Conservation (phyloP, 2,329 filamentous ascomycete genomes). For the Alternaria ethzedia region DNA sequence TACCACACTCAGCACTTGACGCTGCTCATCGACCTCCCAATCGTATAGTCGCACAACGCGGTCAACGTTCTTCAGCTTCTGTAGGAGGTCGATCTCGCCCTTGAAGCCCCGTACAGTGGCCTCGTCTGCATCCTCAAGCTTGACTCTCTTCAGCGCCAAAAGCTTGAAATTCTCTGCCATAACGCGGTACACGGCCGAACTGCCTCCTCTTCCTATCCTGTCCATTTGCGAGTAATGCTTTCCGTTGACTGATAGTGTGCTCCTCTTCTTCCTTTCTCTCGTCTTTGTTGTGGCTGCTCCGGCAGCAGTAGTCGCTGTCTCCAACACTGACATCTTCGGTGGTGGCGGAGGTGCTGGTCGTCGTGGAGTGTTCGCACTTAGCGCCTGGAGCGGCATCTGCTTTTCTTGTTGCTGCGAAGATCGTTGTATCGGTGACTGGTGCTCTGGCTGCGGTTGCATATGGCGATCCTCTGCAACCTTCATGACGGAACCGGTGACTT, state of each 20-base stretch:
- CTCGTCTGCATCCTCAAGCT: conserved; percentile 88
- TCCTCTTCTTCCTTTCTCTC: conserved; percentile 74
- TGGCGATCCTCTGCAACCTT: conserved; percentile 39
- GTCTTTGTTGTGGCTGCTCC: conserved; percentile 79
- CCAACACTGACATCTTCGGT: conserved; percentile 96
- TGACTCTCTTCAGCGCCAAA: conserved; percentile 91
- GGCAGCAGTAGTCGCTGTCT: conserved; percentile 83
- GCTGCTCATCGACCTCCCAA: conserved; percentile 91
- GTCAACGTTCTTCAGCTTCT: conserved; percentile 81
- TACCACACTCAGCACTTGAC: conserved; percentile 84
- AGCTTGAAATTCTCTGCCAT: conserved; percentile 97
- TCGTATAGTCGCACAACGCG: conserved; percentile 90
- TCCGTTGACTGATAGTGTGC: conserved; percentile 86
- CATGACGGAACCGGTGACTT: conserved; percentile 44
- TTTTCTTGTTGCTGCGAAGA: conserved; percentile 52
- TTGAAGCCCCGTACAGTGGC: conserved; percentile 84
- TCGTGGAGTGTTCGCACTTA: conserved; percentile 75
- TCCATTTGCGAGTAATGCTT: conserved; percentile 90
- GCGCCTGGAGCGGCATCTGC: conserved; percentile 57
- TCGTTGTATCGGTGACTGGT: conserved; percentile 39
- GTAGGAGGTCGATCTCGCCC: conserved; percentile 91
- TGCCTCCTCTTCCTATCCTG: conserved; percentile 89
- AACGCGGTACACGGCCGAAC: conserved; percentile 92
- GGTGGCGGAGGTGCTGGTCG: conserved; percentile 79
- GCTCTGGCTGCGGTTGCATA: conserved; percentile 26